Evolutionary conservation across 768 basidiomycete species (phyloP), one percentile per base, ranked within the genome.

Genomic region (Calocera cornea): DNA sequence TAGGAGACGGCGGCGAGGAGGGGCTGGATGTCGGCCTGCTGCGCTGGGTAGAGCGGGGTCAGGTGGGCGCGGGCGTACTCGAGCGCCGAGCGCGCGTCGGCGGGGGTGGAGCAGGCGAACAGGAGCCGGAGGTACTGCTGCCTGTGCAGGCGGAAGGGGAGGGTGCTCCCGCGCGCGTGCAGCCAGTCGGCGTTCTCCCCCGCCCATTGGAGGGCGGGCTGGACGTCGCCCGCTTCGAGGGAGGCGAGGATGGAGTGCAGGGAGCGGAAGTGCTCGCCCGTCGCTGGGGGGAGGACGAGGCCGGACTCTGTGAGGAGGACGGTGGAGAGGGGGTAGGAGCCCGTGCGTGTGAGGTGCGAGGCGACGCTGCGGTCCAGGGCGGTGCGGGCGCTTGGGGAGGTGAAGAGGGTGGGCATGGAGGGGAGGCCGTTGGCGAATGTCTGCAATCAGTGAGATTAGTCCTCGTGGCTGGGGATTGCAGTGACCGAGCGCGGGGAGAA

Each of bases 121-220:
- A 95, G 82, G 11, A 95, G 79, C 2, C 86, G 86, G 66, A 97
- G 83, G 75, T 91, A 97, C 75, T 93, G 88, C 11, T 92, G 93
- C 31, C 92, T 89, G 72, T 97, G 92, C 31, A 98, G 83, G 73
- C 88, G 80, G 74, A 95, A 99, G 71, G 93, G 91, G 12, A 99
- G 83, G 0, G 90, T 83, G 0, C 94, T 95, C 10, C 84, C 83
- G 34, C 88, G 86, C 3, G 80, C 77, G 54, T 80, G 80, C 14
- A 97, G 80, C 74, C 90, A 94, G 1, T 73, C 66, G 33, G 83
- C 81, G 72, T 95, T 86, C 65, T 79, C 79, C 47, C 78, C 78
- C 16, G 87, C 84, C 97, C 95, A 98, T 83, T 81, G 65, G 11
- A 60, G 54, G 19, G 54, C 54, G 22, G 54, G 54, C 7, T 2